Percentiles rank a stretch among this genome's conserved stretches.
Evolutionary conservation across 805 yeast species (phyloP).

Genomic region (Kluyveromyces starmeri): DNA sequence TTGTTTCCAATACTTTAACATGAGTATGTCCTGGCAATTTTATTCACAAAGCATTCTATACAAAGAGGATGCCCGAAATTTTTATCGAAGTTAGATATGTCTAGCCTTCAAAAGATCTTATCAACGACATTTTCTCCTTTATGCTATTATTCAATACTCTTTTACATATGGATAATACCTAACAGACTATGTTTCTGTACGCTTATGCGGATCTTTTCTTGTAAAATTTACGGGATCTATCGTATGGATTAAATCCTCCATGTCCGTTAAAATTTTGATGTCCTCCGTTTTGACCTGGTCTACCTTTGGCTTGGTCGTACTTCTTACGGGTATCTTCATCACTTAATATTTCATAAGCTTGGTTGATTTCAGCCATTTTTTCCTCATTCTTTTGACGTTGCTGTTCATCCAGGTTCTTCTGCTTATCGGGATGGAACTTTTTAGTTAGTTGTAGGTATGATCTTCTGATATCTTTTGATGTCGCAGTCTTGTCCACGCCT

Average conservation of each 20-base stretch:
- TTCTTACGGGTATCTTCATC: slow-evolving; percentile 52
- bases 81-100: no score
- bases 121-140: no score
- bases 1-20: no score
- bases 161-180: no score
- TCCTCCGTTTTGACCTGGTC: not conserved
- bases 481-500: slow-evolving; percentile 59
- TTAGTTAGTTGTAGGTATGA: slow-evolving; percentile 74
- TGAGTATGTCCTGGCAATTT: no score
- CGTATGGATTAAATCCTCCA: slow-evolving; percentile 2
- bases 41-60: no score
- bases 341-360: slow-evolving; percentile 81
- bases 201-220: no score
- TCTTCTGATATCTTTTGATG: slow-evolving; percentile 61
- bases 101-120: no score
- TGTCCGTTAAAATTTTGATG: not conserved
- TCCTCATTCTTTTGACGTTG: slow-evolving; percentile 61
- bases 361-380: slow-evolving; percentile 87
- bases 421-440: slow-evolving; percentile 88
- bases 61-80: no score
- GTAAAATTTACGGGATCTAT: not conserved
- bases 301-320: slow-evolving; percentile 44
- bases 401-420: slow-evolving; percentile 49
- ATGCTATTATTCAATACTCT: no score
- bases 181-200: no score